Evolutionary conservation across 139 green algal genomes (phyloP), one percentile per base, ranked within the genome.

Genomic region (Haematococcus lacustris): DNA sequence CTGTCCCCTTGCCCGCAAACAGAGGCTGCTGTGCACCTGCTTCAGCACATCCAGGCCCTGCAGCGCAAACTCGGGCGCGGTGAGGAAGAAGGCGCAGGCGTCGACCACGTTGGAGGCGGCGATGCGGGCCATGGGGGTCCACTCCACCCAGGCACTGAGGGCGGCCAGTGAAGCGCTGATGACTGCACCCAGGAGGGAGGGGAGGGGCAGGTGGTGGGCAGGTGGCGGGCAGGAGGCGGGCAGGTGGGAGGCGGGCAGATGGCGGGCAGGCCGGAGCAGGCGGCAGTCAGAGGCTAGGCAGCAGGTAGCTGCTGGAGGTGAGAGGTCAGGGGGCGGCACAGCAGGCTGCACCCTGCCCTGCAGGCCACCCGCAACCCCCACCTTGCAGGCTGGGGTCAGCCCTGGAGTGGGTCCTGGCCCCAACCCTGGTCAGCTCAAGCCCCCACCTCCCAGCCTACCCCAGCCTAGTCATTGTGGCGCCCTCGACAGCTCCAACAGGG

Each of bases 51-150:
- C 82, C 66, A 88, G 80, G 1, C 83, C 89, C 9, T 74, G 47
- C 37, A 88, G 75, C 43, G 78, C 68, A 66, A 93, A 91, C 25
- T 92, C 84, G 0, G 73, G 66, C 0, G 70, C 73, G 51, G 57
- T 37, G 17, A 80, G 59, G 68, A 80, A 80, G 60, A 73, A 80
- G 13, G 62, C 74, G 68, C 80, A 88, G 1, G 86, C 87, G 1
- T 66, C 73, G 38, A 94, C 33, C n/a, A 93, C 82, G 0, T 79
- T 80, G 32, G 75, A 81, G 6, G 53, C 61, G n/a, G 64, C 62
- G 3, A 95, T 41, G 1, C 74, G 73, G 21, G 67, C 75, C 76
- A 93, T 80, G 1, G 88, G 90, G 9, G 87, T 85, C 89, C 89
- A 94, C 71, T 92, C 90, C 53, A 88, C 86, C 79, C 79, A 85